Evolutionary conservation across 257 asterid species (phyloP).

Genomic region (Salvia rosmarinus): DNA sequence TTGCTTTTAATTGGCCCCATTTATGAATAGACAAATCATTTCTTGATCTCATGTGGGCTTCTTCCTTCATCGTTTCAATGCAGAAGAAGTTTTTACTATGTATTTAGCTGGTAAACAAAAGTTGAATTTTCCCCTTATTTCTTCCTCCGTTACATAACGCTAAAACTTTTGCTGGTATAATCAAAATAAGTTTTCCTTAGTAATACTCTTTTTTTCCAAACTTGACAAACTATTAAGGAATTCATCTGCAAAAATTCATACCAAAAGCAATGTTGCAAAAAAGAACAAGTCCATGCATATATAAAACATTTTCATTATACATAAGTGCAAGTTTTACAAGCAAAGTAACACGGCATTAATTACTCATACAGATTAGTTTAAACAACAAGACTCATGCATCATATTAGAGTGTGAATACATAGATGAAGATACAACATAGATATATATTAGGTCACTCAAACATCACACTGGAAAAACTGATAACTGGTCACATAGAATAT

Average conservation of each 20-base stretch:
- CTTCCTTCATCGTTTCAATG: not conserved
- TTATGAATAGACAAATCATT: too few relatives aligned
- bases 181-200: not conserved
- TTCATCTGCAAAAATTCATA: too few relatives aligned
- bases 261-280: not conserved
- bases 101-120: not conserved
- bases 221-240: not conserved
- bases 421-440: not conserved
- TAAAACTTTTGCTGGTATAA: not conserved
- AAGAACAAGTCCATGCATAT: not conserved
- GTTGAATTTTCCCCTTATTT: not conserved
- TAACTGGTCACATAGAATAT: not conserved
- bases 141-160: not conserved
- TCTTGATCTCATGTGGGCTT: not conserved
- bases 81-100: not conserved
- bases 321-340: conserved; percentile 33
- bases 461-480: not conserved
- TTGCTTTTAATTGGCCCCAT: not conserved
- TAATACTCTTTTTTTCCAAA: not conserved
- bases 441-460: conserved; percentile 13
- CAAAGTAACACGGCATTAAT: conserved; percentile 26
- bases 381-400: conserved; percentile 21
- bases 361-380: not conserved
- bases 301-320: conserved; percentile 31
- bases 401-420: not conserved